Conservation (phyloP, 2,329 filamentous ascomycete genomes). For the Lecanoromycetidae sp. region DNA sequence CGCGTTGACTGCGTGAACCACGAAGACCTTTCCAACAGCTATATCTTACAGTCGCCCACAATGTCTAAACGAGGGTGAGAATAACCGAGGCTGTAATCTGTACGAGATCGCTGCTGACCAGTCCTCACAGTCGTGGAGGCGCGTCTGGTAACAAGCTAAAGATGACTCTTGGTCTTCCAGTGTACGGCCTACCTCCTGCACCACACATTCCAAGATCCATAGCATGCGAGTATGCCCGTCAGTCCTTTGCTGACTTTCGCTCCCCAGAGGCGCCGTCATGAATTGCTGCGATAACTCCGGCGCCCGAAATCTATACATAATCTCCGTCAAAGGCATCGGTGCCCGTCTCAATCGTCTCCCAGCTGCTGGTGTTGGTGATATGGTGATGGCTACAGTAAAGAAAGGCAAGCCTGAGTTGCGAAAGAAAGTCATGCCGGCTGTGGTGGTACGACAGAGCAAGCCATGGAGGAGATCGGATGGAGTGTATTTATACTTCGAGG, state of each 20-base stretch:
- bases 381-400: slow-evolving; percentile 99
- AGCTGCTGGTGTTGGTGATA: slow-evolving; percentile 95
- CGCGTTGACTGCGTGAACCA: neutral
- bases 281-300: slow-evolving; percentile 99
- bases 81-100: neutral
- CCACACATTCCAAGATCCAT: neutral
- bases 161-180: slow-evolving; percentile 99
- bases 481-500: slow-evolving; percentile 99
- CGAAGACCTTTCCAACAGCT: neutral
- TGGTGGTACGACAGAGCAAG: slow-evolving; percentile 98
- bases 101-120: slow-evolving; percentile 8
- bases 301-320: slow-evolving; percentile 98
- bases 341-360: slow-evolving; percentile 95
- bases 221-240: neutral
- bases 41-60: slow-evolving; percentile 22
- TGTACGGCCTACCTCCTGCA: slow-evolving; percentile 54
- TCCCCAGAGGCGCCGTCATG: slow-evolving; percentile 84
- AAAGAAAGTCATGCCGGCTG: slow-evolving; percentile 99
- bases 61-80: slow-evolving; percentile 40
- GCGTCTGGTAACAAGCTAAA: slow-evolving; percentile 99
- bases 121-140: slow-evolving; percentile 53
- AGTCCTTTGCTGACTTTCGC: neutral
- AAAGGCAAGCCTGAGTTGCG: slow-evolving; percentile 99
- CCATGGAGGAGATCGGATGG: slow-evolving; percentile 98
- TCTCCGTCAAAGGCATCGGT: slow-evolving; percentile 97